phyloP scores from a whole-genome alignment of 2,329 filamentous ascomycete species.

The Raffaelea albimanens region DNA sequence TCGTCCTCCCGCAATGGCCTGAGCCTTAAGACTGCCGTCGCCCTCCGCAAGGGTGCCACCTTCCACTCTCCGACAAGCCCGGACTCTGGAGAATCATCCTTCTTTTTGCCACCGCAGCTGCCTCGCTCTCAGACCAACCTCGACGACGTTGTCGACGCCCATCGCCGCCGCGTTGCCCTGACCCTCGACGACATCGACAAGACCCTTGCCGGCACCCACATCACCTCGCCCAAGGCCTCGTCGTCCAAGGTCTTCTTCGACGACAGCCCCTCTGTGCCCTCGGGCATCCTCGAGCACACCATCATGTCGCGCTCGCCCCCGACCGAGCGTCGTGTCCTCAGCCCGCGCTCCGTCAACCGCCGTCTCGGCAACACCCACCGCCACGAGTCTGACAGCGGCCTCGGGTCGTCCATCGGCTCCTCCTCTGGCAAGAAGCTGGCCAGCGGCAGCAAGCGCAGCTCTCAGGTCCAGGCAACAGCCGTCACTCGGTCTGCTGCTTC shows the following conservation, averaged over 20 bases:
- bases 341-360: conserved; percentile 36
- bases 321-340: conserved; percentile 39
- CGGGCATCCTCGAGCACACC: conserved; percentile 47
- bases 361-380: conserved; percentile 41
- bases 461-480: conserved; percentile 35
- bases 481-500: conserved; percentile 52
- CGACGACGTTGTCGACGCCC: conserved; percentile 62
- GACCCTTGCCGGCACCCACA: conserved; percentile 30
- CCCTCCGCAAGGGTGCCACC: conserved; percentile 63
- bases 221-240: conserved; percentile 21
- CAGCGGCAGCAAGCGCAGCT: conserved; percentile 29
- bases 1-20: conserved; percentile 32
- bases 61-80: conserved; percentile 44
- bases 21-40: conserved; percentile 43
- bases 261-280: conserved; percentile 50
- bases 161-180: conserved; percentile 58
- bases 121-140: conserved; percentile 61
- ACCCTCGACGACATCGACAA: conserved; percentile 56
- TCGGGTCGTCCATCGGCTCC: conserved; percentile 71
- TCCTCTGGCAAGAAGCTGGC: conserved; percentile 44
- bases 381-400: conserved; percentile 76
- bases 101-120: conserved; percentile 40
- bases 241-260: conserved; percentile 35
- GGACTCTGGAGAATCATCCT: conserved; percentile 18
- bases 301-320: conserved; percentile 31